Evolutionary conservation across 345 rosid genomes (phyloP).

Genomic region (Boechera divaricarpa): DNA sequence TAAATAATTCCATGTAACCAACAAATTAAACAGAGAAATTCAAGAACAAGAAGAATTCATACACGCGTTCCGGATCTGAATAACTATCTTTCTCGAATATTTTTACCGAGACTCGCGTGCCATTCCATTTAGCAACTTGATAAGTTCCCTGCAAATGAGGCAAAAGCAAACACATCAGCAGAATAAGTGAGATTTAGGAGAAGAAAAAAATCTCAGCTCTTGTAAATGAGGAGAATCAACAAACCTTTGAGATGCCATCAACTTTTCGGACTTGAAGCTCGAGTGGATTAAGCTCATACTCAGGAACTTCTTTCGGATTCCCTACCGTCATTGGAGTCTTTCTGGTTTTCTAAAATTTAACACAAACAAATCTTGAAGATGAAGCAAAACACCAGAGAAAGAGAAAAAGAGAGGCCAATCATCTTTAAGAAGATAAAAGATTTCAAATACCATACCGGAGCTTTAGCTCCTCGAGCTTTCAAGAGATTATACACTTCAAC

Average conservation of each 20-base stretch:
- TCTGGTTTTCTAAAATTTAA: conserved; percentile 70
- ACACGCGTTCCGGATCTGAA: conserved; percentile 75
- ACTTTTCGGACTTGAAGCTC: conserved; percentile 89
- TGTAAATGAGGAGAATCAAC: conserved; percentile 7
- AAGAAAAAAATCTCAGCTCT: not conserved
- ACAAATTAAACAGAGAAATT: not conserved
- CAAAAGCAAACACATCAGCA: not conserved
- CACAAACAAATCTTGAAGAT: conserved; percentile 28
- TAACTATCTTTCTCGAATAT: conserved; percentile 80
- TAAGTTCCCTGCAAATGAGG: conserved; percentile 68
- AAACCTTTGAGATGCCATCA: conserved; percentile 84
- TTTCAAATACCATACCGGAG: conserved; percentile 55
- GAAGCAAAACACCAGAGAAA: conserved; percentile 5
- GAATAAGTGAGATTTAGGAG: not conserved
- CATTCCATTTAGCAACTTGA: conserved; percentile 99
- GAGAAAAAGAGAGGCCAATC: not conserved
- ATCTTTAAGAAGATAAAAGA: not conserved
- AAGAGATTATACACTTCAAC: conserved; percentile 73
- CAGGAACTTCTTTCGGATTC: conserved; percentile 91
- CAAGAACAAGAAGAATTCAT: conserved; percentile 41
- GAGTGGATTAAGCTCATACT: conserved; percentile 90
- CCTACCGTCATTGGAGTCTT: conserved; percentile 94
- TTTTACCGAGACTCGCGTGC: conserved; percentile 90
- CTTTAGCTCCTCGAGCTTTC: conserved; percentile 93
- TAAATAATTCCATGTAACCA: conserved; percentile 15